These are phyloP conservation scores for Claviceps monticola DNA, from an alignment of 2,329 filamentous ascomycete genomes.

Conservation along the genomic window DNA sequence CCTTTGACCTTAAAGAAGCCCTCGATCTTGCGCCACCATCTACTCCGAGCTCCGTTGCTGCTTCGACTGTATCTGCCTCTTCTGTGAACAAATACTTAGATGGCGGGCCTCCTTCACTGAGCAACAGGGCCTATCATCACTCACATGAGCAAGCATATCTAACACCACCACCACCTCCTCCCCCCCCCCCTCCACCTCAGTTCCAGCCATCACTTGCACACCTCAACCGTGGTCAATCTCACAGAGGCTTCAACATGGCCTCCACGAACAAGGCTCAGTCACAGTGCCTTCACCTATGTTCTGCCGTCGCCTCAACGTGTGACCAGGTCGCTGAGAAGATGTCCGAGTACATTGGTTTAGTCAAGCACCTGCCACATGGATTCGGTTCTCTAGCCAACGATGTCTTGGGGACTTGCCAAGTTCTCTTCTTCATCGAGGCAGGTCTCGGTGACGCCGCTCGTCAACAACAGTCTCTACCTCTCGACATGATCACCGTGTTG, in stretches of 20 bases:
- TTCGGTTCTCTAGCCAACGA: constrained; percentile 48
- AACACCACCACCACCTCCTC: not conserved
- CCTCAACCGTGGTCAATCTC: not conserved
- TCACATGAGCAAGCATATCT: not conserved
- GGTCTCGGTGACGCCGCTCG: constrained; percentile 43
- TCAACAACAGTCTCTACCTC: constrained; percentile 38
- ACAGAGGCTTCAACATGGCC: constrained; percentile 6
- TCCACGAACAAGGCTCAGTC: constrained; percentile 15
- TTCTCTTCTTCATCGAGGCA: constrained; percentile 54
- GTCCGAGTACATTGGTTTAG: constrained; percentile 47
- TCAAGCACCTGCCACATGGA: constrained; percentile 38
- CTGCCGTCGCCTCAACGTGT: constrained; percentile 42
- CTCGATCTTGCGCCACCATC: constrained; percentile 4
- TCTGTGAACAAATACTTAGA: constrained; percentile 2
- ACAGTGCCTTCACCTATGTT: constrained; percentile 32
- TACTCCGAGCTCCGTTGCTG: constrained; percentile 3
- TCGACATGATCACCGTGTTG: constrained; percentile 48
- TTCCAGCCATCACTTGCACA: not conserved
- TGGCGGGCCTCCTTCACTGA: not conserved
- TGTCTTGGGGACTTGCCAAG: constrained; percentile 52
- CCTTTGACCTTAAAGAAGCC: constrained; percentile 7
- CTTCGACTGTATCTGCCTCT: constrained; percentile 2
- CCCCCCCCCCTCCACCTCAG: not conserved
- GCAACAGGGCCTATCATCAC: not conserved
- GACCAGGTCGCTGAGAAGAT: constrained; percentile 52